Base-by-base conservation (phyloP, 495 filamentous ascomycete genomes). In the Talaromyces nanjingensis region DNA sequence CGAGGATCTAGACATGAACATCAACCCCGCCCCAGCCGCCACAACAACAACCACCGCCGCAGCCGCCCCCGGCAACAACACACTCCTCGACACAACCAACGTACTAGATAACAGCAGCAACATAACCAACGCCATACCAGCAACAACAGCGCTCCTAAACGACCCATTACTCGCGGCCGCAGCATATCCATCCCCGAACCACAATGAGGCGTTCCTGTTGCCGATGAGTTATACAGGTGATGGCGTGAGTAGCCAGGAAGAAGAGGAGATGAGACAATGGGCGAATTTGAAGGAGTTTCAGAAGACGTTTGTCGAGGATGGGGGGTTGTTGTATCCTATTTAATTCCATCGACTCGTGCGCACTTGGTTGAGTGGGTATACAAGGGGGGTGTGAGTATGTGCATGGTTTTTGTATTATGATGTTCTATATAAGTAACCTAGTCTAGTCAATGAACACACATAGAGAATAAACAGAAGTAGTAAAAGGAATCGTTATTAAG, bases 241-340 rank as follows among this genome's bases (percentile, higher is more conserved):
- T 49, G 55, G 52, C 8, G 64, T 39, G 18, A 73, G 76, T 49
- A 81, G 85, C 53, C 86, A 88, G 25, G 91, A 93, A 56, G 89
- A 93, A 72, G 80, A 85, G 59, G 88, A 91, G 68, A 69, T 92
- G 63, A 76, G 83, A 42, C 80, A 82, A 58, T 96, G 91, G 91
- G 84, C 85, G 0, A 88, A 86, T 69, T 73, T 96, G 68, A 84
- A 87, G 60, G 85, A 90, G 59, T 87, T 88, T 63, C 91, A 92
- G 74, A 68, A 83, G 60, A 84, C 84, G 53, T 91, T 92, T 69
- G 81, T 83, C n/a, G 83, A 86, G 62, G 82, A 76, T 9, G 89
- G 89, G 2, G 87, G 84, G 22, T 34, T 75, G 25, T 79, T 86
- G 22, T 73, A 70, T 29, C 70, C 76, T 55, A 45, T 77, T n/a